A percentile compares a stretch with the other conserved stretches of the same genome.
These are phyloP conservation scores for Ogataea nonfermentans DNA, from an alignment of 805 yeast genomes.

Conservation along the genomic window DNA sequence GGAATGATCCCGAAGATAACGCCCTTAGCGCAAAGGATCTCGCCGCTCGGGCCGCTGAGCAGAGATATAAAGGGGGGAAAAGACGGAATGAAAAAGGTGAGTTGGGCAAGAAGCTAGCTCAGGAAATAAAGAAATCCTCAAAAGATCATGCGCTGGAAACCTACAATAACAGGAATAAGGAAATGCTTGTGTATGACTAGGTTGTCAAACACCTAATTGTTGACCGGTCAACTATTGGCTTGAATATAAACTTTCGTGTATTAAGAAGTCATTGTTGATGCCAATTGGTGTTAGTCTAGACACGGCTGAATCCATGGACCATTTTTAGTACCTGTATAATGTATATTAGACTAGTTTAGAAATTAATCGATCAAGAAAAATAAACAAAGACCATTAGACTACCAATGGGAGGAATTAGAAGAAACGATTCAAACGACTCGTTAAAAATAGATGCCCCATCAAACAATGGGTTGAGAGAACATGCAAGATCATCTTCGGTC, in stretches of 20 bases:
- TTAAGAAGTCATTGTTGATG: no score
- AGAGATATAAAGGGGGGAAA: constrained; percentile 18
- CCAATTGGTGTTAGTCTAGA: no score
- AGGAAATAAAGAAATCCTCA: constrained; percentile 22
- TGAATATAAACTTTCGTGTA: no score
- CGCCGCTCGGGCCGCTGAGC: constrained; percentile 32
- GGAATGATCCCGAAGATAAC: not conserved
- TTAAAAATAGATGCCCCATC: not conserved
- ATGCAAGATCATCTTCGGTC: not conserved
- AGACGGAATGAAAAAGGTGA: constrained; percentile 24
- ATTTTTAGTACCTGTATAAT: not conserved
- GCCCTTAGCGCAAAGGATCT: constrained; percentile 24
- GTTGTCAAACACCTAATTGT: no score
- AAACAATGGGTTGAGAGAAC: not conserved
- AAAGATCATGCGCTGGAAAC: constrained; percentile 27
- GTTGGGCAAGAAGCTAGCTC: constrained; percentile 28
- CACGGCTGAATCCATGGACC: not conserved
- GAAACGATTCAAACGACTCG: constrained; percentile 3
- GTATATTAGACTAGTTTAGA: not conserved
- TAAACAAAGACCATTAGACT: constrained; percentile 16
- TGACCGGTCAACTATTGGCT: no score
- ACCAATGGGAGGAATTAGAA: constrained; percentile 6
- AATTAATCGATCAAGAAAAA: constrained; percentile 8
- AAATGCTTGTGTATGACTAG: constrained; percentile 23
- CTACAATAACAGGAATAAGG: constrained; percentile 19